Conservation (phyloP, 148 eudicot genomes). For the Rheum nobile region DNA sequence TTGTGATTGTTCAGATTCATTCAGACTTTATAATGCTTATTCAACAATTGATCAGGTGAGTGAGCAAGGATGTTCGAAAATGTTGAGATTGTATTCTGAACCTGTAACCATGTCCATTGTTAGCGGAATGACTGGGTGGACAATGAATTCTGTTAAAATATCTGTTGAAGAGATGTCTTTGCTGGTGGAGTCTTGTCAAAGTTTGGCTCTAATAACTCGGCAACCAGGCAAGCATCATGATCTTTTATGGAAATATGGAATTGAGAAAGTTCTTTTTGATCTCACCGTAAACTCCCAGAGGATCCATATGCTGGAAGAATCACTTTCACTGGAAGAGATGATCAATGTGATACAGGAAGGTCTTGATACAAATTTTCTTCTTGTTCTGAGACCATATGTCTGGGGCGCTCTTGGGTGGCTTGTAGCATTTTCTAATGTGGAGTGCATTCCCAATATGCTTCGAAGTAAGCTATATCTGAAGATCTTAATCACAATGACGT, state of each 20-base stretch:
- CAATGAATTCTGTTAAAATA: slow-evolving; percentile 20
- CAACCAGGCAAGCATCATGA: slow-evolving; percentile 75
- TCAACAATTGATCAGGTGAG: slow-evolving; percentile 34
- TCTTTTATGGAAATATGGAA: slow-evolving; percentile 55
- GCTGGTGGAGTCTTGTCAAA: slow-evolving; percentile 48
- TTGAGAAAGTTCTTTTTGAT: slow-evolving; percentile 43
- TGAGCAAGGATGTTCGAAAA: slow-evolving; percentile 37
- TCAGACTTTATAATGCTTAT: neutral
- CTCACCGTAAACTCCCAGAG: slow-evolving; percentile 32
- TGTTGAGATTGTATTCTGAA: slow-evolving; percentile 43
- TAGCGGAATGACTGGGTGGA: slow-evolving; percentile 31
- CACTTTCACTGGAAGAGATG: slow-evolving; percentile 35
- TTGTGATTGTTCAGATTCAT: neutral
- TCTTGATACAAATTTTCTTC: slow-evolving; percentile 25
- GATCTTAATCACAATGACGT: slow-evolving; percentile 49
- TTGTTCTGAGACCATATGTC: slow-evolving; percentile 38
- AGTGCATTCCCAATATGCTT: slow-evolving; percentile 26
- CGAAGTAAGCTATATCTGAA: slow-evolving; percentile 26
- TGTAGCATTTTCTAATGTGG: slow-evolving; percentile 49
- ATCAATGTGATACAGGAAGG: slow-evolving; percentile 31
- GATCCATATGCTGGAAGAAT: slow-evolving; percentile 16
- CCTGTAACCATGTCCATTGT: slow-evolving; percentile 42
- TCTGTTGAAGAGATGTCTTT: slow-evolving; percentile 32
- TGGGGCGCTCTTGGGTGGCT: slow-evolving; percentile 85
- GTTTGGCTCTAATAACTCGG: slow-evolving; percentile 48